phyloP scores from a whole-genome alignment of 169 alveolate species.

The Cryptosporidium ryanae region DNA sequence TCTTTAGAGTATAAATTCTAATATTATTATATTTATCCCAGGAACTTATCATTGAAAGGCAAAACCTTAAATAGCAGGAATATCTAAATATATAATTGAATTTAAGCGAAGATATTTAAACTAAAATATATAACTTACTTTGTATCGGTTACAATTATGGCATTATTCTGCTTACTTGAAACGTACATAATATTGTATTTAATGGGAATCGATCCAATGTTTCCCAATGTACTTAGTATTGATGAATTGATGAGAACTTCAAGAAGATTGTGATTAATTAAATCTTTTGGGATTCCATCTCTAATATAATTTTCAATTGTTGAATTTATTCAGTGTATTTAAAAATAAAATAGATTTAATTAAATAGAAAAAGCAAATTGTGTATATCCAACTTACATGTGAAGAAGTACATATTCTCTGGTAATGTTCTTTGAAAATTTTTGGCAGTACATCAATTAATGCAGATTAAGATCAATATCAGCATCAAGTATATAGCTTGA shows the following conservation, averaged over 20 bases:
- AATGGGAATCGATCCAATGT: constrained; percentile 51
- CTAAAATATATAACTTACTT: constrained; percentile 23
- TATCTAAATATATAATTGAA: constrained; percentile 12
- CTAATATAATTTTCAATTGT: neutral
- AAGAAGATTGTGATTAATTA: constrained; percentile 15
- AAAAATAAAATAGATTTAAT: neutral
- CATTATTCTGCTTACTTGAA: constrained; percentile 17
- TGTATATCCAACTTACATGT: constrained; percentile 19
- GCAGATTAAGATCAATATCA: neutral
- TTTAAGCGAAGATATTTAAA: too few species aligned
- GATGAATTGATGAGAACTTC: constrained; percentile 23
- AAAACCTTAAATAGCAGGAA: constrained; percentile 49
- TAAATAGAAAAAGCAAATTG: too few species aligned
- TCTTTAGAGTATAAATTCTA: constrained; percentile 44
- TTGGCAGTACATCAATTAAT: neutral
- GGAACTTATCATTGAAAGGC: constrained; percentile 46
- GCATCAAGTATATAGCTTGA: neutral
- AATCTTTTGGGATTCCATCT: constrained; percentile 52
- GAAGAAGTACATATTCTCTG: constrained; percentile 30
- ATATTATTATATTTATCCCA: constrained; percentile 47
- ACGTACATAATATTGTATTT: constrained; percentile 27
- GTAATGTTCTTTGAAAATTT: constrained; percentile 12
- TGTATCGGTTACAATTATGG: constrained; percentile 25
- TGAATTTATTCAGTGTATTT: neutral
- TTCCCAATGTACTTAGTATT: constrained; percentile 10